Base-by-base conservation (phyloP, 75 land plant genomes). In the Cupressus sempervirens region DNA sequence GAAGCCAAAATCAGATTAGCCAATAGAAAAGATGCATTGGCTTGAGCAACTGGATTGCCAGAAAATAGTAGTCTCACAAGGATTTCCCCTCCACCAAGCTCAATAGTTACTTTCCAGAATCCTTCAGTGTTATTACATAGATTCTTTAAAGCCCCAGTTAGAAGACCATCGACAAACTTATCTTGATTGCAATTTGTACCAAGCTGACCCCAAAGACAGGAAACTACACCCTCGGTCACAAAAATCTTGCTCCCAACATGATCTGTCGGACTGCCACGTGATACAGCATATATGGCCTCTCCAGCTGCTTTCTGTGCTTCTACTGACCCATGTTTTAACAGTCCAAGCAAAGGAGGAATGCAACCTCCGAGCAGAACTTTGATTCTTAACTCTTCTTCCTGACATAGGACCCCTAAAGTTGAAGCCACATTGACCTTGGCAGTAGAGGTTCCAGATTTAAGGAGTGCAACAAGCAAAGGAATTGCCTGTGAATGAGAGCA, bases 231-330 rank as follows among this genome's bases (percentile, higher is more conserved):
- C 83, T 90, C 91, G 3, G 91, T 90, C 67, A 91, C 91, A 43
- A 90, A 90, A 40, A 90, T 90, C 84, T 86, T 89, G 23, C 91
- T 86, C 34, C 91, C 91, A 62, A 90, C 91, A 80, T 90, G 91
- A 81, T 90, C 91, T 65, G 82, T 90, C 18, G 87, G 86, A n/a
- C 91, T 89, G 16, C 91, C 91, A 54, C 82, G 86, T 8, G 91
- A 85, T 23, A 90, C 91, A 8, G 91, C 91, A 83, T 84, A 74
- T 46, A 90, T 81, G 36, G 91, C 88, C 35, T 83, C 68, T 16
- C 91, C 91, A 45, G 91, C 91, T 52, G 88, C 91, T 26, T 79
- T 87, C 74, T 90, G 91, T 14, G 91, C 91, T 83, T 90, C 91
- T 38, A 86, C n/a, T 58, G 91, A 89, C 12, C 67, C 72, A 41